A percentile compares a stretch with the other conserved stretches of the same genome.
Conservation (phyloP, 257 asterid species). For the Nicotiana undulata region DNA sequence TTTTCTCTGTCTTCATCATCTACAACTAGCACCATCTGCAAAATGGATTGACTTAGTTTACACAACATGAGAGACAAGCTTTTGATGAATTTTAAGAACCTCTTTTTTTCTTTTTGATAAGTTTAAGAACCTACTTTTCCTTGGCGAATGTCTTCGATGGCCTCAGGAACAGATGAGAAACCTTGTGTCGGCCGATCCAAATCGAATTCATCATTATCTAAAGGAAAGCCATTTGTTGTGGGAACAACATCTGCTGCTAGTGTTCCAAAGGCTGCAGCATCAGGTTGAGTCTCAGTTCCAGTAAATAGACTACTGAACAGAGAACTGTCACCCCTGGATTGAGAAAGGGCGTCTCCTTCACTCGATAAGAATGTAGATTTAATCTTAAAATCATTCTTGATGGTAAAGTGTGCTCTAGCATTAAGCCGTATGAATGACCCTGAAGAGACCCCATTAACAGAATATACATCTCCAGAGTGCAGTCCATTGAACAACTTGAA, state of each 20-base stretch:
- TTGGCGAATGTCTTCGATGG: conserved; percentile 75
- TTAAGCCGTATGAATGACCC: conserved; percentile 31
- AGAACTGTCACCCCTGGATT: conserved; percentile 21
- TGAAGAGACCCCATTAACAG: conserved; percentile 26
- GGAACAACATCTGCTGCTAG: conserved; percentile 63
- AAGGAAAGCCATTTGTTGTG: conserved; percentile 44
- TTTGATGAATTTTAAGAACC: conserved; percentile 3
- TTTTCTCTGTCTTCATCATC: conserved; percentile 98
- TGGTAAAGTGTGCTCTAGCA: conserved; percentile 32
- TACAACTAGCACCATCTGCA: conserved; percentile 91
- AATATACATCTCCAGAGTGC: conserved; percentile 24
- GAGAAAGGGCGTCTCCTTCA: conserved; percentile 39
- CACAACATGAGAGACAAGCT: not conserved
- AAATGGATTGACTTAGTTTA: not conserved
- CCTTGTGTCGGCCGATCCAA: conserved; percentile 72
- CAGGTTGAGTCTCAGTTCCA: conserved; percentile 53
- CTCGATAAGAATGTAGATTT: conserved; percentile 42
- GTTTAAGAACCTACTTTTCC: conserved; percentile 59
- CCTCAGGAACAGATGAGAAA: conserved; percentile 69
- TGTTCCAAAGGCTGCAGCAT: conserved; percentile 48
- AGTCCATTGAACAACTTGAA: conserved; percentile 49
- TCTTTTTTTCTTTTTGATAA: no score
- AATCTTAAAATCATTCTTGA: conserved; percentile 31
- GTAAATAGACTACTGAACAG: conserved; percentile 34
- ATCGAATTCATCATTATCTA: conserved; percentile 53